Base-by-base conservation (phyloP, 768 basidiomycete species). In the Tulasnella sp. region DNA sequence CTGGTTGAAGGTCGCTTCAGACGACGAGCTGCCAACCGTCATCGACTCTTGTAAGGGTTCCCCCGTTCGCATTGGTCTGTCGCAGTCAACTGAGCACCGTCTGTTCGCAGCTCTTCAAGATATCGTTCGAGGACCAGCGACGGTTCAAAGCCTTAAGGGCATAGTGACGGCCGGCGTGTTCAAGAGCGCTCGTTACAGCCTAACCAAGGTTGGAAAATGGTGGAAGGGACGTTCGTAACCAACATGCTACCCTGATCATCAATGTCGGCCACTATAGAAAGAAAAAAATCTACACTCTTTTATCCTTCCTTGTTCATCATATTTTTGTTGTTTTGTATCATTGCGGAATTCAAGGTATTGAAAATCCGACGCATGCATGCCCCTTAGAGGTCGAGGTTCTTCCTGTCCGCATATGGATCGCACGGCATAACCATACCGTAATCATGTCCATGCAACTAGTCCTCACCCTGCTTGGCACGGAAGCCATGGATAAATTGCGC, bases 121-220 rank as follows among this genome's bases (percentile, higher is more conserved):
- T 28, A 96, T 96, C 84, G 96, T 97, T 64, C 89, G 93, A 82
- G 89, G 91, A 83, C 96, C 96, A 7, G 95, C 96, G 20, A 91
- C 94, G 1, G 88, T 94, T 12, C 96, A 98, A 87, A 89, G 93
- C 6, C 82, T 95, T 80, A 98, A 98, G 86, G 96, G 96, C 40
- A 84, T 98, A 74, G 90, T 93, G 28, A 96, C 92, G 80, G 94
- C 94, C 12, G 96, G 96, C 5, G 82, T 93, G 14, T 88, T 89
- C 74, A 96, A 96, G 89, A 94, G 94, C 84, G 80, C 92, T 7
- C 90, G 90, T 64, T 98, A 98, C 83, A 87, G 90, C 72, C 82
- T 89, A 37, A 91, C 92, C 72, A 98, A 98, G 87, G 87, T 97
- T 28, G 86, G 89, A 50, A 98, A 98, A 86, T 98, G 96, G 93